Evolutionary conservation across 2,329 filamentous ascomycete species (phyloP).

Genomic region (Aureobasidium zeae): DNA sequence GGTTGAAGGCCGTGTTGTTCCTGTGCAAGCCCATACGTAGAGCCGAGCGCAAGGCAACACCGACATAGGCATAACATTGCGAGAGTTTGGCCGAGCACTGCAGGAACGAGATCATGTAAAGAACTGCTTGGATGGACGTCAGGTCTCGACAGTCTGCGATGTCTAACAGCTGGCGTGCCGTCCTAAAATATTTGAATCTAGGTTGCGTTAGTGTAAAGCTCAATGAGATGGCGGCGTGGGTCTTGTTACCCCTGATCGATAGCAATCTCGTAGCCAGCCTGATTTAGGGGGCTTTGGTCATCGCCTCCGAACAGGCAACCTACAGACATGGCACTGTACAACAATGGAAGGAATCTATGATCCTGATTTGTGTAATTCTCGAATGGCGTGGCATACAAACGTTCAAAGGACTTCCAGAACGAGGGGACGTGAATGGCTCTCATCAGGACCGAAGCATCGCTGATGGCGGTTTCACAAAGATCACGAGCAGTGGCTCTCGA

Average conservation of each 20-base stretch:
- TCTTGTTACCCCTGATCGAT: conserved; percentile 41
- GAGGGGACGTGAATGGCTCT: conserved; percentile 72
- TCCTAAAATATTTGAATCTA: conserved; percentile 42
- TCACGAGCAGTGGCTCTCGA: conserved; percentile 47
- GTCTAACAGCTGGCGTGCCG: conserved; percentile 41
- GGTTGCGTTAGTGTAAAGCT: background rate
- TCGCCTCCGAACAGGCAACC: conserved; percentile 40
- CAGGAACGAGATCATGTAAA: conserved; percentile 46
- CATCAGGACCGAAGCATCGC: conserved; percentile 54
- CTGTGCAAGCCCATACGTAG: conserved; percentile 44
- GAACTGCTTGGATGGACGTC: conserved; percentile 41
- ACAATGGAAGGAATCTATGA: conserved; percentile 39
- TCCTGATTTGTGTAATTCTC: conserved; percentile 39
- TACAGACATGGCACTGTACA: conserved; percentile 41
- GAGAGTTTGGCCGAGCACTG: conserved; percentile 45
- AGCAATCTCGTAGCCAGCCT: conserved; percentile 36
- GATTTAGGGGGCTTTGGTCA: conserved; percentile 28
- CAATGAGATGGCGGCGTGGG: too few species aligned
- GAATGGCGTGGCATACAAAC: conserved; percentile 59
- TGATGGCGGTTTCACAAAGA: conserved; percentile 51
- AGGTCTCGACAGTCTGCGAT: conserved; percentile 45
- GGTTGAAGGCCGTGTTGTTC: conserved; percentile 30
- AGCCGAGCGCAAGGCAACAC: conserved; percentile 42
- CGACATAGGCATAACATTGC: conserved; percentile 45
- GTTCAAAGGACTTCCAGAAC: conserved; percentile 69